These are phyloP conservation scores for Actinomortierella ambigua DNA, from an alignment of 371 early-diverging fungal species.

Conservation along the genomic window DNA sequence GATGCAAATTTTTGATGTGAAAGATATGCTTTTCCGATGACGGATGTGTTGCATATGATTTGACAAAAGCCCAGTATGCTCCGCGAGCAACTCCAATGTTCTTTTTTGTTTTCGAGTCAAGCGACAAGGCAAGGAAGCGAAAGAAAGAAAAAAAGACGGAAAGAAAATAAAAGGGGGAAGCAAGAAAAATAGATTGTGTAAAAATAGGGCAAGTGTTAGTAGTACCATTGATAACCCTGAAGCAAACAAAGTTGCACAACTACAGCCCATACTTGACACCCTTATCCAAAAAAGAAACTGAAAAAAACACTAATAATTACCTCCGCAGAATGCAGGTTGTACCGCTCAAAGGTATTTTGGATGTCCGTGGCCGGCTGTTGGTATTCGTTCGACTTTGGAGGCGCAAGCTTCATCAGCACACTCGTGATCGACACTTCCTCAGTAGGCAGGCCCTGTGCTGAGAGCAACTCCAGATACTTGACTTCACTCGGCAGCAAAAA, in stretches of 20 bases:
- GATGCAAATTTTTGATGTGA: slow-evolving; percentile 90
- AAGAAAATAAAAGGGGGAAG: neutral
- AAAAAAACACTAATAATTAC: slow-evolving; percentile 44
- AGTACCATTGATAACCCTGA: neutral
- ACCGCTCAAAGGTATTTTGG: slow-evolving; percentile 71
- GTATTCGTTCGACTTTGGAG: slow-evolving; percentile 52
- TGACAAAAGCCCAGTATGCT: slow-evolving; percentile 88
- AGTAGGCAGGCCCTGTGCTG: slow-evolving; percentile 65
- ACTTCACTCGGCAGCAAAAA: slow-evolving; percentile 90
- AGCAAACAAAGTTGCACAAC: neutral
- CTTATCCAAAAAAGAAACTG: neutral
- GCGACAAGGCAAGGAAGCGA: slow-evolving; percentile 2
- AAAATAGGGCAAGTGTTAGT: neutral
- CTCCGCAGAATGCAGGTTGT: slow-evolving; percentile 54
- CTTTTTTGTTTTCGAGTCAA: slow-evolving; percentile 46
- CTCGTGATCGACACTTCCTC: slow-evolving; percentile 56
- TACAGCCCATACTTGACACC: neutral
- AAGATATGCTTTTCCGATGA: slow-evolving; percentile 83
- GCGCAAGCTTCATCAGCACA: slow-evolving; percentile 52
- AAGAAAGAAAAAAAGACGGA: slow-evolving; percentile 7
- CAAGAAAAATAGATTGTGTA: neutral
- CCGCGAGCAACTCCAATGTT: slow-evolving; percentile 65
- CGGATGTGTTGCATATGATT: slow-evolving; percentile 93
- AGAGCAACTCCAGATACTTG: slow-evolving; percentile 80
- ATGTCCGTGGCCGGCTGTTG: slow-evolving; percentile 64